These are phyloP conservation scores for Mycena sanguinolenta DNA, from an alignment of 768 basidiomycete species.

Conservation along the genomic window DNA sequence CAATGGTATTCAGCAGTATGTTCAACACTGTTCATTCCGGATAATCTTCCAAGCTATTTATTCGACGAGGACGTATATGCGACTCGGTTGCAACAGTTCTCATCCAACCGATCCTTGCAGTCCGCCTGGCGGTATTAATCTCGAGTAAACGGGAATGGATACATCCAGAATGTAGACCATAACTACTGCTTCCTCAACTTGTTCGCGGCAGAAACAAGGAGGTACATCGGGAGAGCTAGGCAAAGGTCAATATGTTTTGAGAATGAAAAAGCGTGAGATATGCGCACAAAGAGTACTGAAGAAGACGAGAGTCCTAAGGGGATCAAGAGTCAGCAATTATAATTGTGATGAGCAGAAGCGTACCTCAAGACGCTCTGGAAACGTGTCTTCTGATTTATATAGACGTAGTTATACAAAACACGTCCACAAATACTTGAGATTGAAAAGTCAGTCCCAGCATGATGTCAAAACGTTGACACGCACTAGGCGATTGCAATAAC, in stretches of 20 bases:
- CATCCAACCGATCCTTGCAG: too few relatives aligned
- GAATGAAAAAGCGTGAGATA: background rate
- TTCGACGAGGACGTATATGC: too few relatives aligned
- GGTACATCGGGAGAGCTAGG: slow-evolving; percentile 25
- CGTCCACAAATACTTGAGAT: slow-evolving; percentile 40
- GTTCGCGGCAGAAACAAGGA: slow-evolving; percentile 17
- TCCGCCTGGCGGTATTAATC: too few relatives aligned
- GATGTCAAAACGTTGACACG: slow-evolving; percentile 17
- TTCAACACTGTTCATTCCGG: too few relatives aligned
- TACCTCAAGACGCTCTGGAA: slow-evolving; percentile 32
- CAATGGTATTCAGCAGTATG: too few relatives aligned
- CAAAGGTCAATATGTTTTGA: slow-evolving; percentile 33
- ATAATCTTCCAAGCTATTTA: too few relatives aligned
- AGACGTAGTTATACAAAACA: slow-evolving; percentile 46
- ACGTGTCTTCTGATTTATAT: slow-evolving; percentile 43
- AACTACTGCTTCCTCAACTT: slow-evolving; percentile 21
- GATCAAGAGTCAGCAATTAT: too few relatives aligned
- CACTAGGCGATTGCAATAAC: slow-evolving; percentile 45
- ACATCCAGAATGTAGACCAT: too few relatives aligned
- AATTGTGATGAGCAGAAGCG: background rate
- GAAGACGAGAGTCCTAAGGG: background rate
- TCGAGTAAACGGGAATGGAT: too few relatives aligned
- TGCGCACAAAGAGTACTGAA: slow-evolving; percentile 9
- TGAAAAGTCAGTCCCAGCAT: slow-evolving; percentile 25
- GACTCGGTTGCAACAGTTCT: too few relatives aligned